phyloP scores from a whole-genome alignment of 768 basidiomycete species.

The Mycena latifolia region DNA sequence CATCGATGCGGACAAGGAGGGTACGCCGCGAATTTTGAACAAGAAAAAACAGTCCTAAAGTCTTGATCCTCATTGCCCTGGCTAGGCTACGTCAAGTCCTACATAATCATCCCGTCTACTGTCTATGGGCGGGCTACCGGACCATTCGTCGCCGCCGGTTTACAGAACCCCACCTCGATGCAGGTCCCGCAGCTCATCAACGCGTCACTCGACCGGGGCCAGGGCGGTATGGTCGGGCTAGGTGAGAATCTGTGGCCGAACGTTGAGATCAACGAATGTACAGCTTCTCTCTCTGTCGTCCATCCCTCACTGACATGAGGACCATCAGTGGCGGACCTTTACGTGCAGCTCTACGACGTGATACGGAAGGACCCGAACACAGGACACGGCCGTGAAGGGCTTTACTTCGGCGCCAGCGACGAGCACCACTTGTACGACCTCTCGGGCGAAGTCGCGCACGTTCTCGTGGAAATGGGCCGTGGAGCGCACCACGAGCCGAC shows the following conservation, averaged over 20 bases:
- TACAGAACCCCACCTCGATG: slow-evolving; percentile 53
- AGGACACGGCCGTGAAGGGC: slow-evolving; percentile 63
- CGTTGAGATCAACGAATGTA: slow-evolving; percentile 67
- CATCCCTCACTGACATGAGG: not conserved
- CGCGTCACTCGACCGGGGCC: slow-evolving; percentile 47
- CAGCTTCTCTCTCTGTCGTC: slow-evolving; percentile 6
- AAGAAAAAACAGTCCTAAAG: too few species aligned
- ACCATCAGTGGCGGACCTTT: slow-evolving; percentile 56
- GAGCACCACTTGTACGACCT: slow-evolving; percentile 61
- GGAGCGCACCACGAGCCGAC: slow-evolving; percentile 45
- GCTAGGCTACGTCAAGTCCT: slow-evolving; percentile 41
- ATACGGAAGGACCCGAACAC: slow-evolving; percentile 40
- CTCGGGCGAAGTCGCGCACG: slow-evolving; percentile 51
- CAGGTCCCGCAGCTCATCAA: slow-evolving; percentile 54
- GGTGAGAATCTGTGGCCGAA: slow-evolving; percentile 73
- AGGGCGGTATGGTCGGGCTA: slow-evolving; percentile 56
- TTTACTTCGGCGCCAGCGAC: slow-evolving; percentile 65
- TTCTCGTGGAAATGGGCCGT: slow-evolving; percentile 48
- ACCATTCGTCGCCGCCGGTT: slow-evolving; percentile 45
- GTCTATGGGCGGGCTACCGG: slow-evolving; percentile 41
- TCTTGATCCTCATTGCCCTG: too few species aligned
- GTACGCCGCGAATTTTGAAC: not conserved
- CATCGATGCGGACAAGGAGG: not conserved
- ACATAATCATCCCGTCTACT: slow-evolving; percentile 43
- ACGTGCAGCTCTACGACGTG: slow-evolving; percentile 55